Percentiles rank a stretch among this genome's conserved stretches.
Conservation (phyloP, 768 basidiomycete species). For the Kwoniella heveanensis region DNA sequence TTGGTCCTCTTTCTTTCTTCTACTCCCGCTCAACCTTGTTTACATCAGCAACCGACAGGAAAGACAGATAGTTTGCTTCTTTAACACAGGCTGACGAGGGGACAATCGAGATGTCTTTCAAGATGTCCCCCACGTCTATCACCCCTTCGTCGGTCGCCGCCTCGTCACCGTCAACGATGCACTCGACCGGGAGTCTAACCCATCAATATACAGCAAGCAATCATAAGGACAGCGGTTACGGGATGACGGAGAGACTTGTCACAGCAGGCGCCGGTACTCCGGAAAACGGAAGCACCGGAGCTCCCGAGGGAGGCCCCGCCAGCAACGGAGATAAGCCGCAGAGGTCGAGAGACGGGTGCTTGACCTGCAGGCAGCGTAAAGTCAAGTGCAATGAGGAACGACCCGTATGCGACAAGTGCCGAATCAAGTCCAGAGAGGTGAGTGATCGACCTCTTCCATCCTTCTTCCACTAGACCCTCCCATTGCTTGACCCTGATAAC, state of each 20-base stretch:
- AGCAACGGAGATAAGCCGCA: constrained; percentile 4
- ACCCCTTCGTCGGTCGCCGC: neutral
- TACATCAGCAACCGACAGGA: neutral
- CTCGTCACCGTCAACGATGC: neutral
- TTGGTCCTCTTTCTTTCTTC: neutral
- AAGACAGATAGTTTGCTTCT: too few relatives aligned
- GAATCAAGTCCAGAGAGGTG: constrained; percentile 26
- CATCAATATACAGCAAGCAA: neutral
- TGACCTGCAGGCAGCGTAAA: constrained; percentile 26
- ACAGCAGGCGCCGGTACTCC: neutral
- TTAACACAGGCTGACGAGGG: neutral
- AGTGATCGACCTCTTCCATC: neutral
- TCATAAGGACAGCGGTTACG: neutral
- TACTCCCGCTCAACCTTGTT: neutral
- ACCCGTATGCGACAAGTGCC: constrained; percentile 26
- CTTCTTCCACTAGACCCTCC: neutral
- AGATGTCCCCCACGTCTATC: neutral
- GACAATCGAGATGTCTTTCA: constrained; percentile 1
- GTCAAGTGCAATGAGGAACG: constrained; percentile 28
- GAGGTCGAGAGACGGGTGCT: constrained; percentile 27
- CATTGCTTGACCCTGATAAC: too few relatives aligned
- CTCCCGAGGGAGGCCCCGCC: neutral
- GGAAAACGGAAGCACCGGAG: neutral
- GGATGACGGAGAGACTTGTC: neutral
- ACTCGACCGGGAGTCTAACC: neutral